Base-by-base conservation (phyloP, 164 flowering plant species). In the Magnolia changhungtana region DNA sequence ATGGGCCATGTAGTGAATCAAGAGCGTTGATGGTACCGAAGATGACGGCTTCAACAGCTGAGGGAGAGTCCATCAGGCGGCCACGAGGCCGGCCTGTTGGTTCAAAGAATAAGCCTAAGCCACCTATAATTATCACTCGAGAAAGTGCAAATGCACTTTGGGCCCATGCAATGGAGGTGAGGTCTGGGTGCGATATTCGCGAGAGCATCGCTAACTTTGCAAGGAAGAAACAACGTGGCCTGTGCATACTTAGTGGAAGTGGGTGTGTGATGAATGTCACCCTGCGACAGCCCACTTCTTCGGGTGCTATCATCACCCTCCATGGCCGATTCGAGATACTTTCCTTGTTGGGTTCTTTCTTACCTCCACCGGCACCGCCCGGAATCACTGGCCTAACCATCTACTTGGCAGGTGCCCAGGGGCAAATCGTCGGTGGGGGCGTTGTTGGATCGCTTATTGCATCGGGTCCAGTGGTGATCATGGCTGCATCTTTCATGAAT, bases 91-190 rank as follows among this genome's bases (percentile, higher is more conserved):
- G 97, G 74, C 97, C 97, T 0, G 91, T 92, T 0, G 95, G 98
- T 4, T 94, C 98, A 0, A 94, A 94, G 78, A 94, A 93, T 86
- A 93, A 92, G 82, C 96, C 98, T 0, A 94, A 94, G 80, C 94
- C 94, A 2, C 97, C 97, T 0, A 88, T 92, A 50, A 92, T 94
- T 64, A 84, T 94, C 79, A 90, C 94, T 20, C 80, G 92, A 2
- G 97, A 92, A 77, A 88, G 94, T 73, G 89, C 93, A 7, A 92
- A 91, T 61, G 89, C 94, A 0, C 90, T 94, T 0, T 76, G 90
- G 2, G 98, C 95, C 2, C 95, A 93, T 75, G 98, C 95, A 29
- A 87, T 94, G 91, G 98, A 94, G 86, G 87, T 92, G 50, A 85
- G 85, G 78, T 85, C 95, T 0, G 98, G 98, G 3, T 91, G 90